Evolutionary conservation across 2,329 filamentous ascomycete species (phyloP).

Genomic region (Periconia macrospinosa): DNA sequence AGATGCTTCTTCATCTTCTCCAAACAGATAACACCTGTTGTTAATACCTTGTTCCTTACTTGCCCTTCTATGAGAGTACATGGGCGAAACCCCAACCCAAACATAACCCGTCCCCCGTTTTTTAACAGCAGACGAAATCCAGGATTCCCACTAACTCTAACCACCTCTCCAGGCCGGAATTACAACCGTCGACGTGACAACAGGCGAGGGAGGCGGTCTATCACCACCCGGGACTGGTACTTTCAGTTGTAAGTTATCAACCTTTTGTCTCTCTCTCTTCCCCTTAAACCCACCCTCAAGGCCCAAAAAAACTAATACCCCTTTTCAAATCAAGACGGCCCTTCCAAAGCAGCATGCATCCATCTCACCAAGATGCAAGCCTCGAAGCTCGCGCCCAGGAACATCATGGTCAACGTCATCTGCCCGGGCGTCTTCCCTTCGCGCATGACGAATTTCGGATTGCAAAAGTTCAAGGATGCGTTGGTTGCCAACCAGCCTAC

Average conservation of each 20-base stretch:
- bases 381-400: slow-evolving; percentile 54
- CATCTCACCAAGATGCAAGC: slow-evolving; percentile 56
- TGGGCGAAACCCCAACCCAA: too few species aligned
- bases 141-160: background rate
- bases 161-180: slow-evolving; percentile 33
- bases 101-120: too few species aligned
- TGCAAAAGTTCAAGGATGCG: slow-evolving; percentile 53
- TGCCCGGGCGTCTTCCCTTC: slow-evolving; percentile 54
- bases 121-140: too few species aligned
- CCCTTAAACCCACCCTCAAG: background rate
- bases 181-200: slow-evolving; percentile 50
- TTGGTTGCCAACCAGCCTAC: slow-evolving; percentile 51
- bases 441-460: slow-evolving; percentile 58
- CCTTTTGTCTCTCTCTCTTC: background rate
- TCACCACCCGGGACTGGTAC: slow-evolving; percentile 56
- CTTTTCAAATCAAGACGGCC: slow-evolving; percentile 42
- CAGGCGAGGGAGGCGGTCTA: slow-evolving; percentile 52
- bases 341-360: slow-evolving; percentile 57
- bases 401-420: slow-evolving; percentile 55
- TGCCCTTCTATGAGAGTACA: too few species aligned
- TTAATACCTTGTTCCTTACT: too few species aligned
- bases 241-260: slow-evolving; percentile 29
- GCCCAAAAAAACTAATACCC: background rate
- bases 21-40: too few species aligned
- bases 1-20: too few species aligned